phyloP scores from a whole-genome alignment of 441 rosid species.

The Gossypium davidsonii region DNA sequence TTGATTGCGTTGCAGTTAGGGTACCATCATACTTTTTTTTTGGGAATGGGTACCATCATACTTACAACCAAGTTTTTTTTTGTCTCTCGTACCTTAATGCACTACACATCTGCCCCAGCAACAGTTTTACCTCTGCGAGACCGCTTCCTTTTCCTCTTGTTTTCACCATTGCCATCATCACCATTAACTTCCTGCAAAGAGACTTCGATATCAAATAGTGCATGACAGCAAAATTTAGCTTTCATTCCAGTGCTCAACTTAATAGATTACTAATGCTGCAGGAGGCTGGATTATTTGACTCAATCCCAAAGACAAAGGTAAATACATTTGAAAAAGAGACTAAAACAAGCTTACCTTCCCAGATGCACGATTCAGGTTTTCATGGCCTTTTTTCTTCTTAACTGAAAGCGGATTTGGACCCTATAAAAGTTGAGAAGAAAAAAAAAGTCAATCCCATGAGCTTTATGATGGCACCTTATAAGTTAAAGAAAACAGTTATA shows the following conservation, averaged over 20 bases:
- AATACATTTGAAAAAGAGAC: neutral
- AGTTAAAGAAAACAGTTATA: neutral
- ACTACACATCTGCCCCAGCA: conserved; percentile 7
- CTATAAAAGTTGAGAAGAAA: conserved; percentile 33
- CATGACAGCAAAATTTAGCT: neutral
- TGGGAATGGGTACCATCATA: neutral
- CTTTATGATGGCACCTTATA: neutral
- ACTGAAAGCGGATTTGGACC: conserved; percentile 84
- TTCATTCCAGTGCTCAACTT: neutral
- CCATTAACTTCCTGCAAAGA: conserved; percentile 36
- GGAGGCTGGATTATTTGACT: neutral
- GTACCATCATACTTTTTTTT: neutral
- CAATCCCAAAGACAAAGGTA: neutral
- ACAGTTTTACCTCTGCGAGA: conserved; percentile 17
- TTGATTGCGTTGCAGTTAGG: neutral
- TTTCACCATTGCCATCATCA: conserved; percentile 21
- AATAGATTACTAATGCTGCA: neutral
- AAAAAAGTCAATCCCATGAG: conserved; percentile 1
- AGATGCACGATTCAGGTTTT: conserved; percentile 25
- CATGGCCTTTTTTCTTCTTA: conserved; percentile 51
- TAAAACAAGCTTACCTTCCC: conserved; percentile 32
- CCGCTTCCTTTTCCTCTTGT: conserved; percentile 44
- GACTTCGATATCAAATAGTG: neutral
- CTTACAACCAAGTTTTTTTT: neutral
- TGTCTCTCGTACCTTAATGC: neutral